phyloP scores from a whole-genome alignment of 202 grass and related monocot genomes.

The Miscanthus sacchariflorus region DNA sequence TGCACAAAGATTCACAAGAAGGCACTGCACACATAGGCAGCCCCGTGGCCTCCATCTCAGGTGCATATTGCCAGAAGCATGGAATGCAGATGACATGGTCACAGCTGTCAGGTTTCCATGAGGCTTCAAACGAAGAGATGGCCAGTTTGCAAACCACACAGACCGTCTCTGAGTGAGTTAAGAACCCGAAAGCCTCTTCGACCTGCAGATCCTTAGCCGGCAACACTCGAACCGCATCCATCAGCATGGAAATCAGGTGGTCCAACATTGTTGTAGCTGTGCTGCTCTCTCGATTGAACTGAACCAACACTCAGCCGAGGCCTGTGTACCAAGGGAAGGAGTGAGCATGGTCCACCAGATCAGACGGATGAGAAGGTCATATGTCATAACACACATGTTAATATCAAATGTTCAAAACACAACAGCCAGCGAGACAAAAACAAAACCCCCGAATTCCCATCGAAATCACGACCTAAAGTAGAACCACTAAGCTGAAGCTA shows the following conservation, averaged over 20 bases:
- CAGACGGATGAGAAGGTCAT: neutral
- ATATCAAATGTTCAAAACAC: neutral
- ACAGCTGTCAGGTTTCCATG: conserved; percentile 45
- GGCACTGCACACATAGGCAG: conserved; percentile 35
- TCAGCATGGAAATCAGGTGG: neutral
- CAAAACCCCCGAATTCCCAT: neutral
- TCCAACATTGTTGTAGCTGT: neutral
- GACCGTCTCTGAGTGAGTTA: neutral
- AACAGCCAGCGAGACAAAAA: neutral
- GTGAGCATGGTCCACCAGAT: neutral
- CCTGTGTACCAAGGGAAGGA: conserved; percentile 15
- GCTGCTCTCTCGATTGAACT: neutral
- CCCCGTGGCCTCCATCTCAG: neutral
- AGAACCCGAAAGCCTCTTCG: conserved; percentile 62
- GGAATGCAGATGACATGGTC: conserved; percentile 49
- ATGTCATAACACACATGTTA: neutral
- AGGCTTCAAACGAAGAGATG: conserved; percentile 31
- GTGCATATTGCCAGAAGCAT: conserved; percentile 35
- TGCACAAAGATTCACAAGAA: conserved; percentile 2
- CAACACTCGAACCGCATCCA: conserved; percentile 24
- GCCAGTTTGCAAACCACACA: conserved; percentile 44
- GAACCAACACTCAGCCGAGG: neutral
- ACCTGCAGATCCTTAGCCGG: conserved; percentile 57
- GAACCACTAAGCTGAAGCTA: neutral
- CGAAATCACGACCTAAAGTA: neutral